phyloP scores from a whole-genome alignment of 2,329 filamentous ascomycete genomes.

The Pseudovirgaria hyperparasitica region DNA sequence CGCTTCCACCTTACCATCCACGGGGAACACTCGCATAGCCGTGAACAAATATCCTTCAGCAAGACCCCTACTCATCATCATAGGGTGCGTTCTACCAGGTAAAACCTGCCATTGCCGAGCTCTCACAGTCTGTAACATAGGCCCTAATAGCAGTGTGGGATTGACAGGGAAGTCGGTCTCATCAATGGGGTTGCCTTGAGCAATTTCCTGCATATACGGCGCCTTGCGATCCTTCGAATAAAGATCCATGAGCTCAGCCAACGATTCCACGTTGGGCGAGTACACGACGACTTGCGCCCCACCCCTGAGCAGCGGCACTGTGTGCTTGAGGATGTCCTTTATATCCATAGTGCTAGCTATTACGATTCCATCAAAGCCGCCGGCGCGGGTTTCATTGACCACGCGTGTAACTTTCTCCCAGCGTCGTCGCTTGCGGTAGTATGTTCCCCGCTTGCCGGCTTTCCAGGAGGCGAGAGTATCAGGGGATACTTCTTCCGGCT shows the following conservation, averaged over 20 bases:
- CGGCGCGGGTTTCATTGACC: conserved; percentile 60
- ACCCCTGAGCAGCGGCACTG: conserved; percentile 68
- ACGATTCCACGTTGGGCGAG: conserved; percentile 64
- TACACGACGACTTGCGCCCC: conserved; percentile 81
- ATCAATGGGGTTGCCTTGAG: conserved; percentile 10
- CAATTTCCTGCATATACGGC: conserved; percentile 37
- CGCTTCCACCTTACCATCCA: conserved; percentile 67
- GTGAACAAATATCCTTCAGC: conserved; percentile 87
- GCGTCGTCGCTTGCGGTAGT: conserved; percentile 77
- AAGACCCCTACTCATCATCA: conserved; percentile 83
- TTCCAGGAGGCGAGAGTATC: conserved; percentile 60
- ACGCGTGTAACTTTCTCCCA: conserved; percentile 63
- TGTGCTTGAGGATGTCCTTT: conserved; percentile 57
- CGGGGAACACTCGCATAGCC: conserved; percentile 66
- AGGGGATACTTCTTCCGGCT: conserved; percentile 46
- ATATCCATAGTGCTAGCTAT: conserved; percentile 76
- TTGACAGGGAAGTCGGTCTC: conserved; percentile 74
- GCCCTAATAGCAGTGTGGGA: conserved; percentile 68
- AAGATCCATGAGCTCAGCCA: conserved; percentile 65
- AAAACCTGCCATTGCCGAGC: conserved; percentile 80
- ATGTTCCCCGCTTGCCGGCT: conserved; percentile 67
- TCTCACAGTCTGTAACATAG: conserved; percentile 67
- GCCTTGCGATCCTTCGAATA: conserved; percentile 71
- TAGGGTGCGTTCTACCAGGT: conserved; percentile 79
- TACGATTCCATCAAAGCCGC: conserved; percentile 72